Evolutionary conservation across 2,329 filamentous ascomycete species (phyloP).

Genomic region (Coniochaeta hoffmannii): DNA sequence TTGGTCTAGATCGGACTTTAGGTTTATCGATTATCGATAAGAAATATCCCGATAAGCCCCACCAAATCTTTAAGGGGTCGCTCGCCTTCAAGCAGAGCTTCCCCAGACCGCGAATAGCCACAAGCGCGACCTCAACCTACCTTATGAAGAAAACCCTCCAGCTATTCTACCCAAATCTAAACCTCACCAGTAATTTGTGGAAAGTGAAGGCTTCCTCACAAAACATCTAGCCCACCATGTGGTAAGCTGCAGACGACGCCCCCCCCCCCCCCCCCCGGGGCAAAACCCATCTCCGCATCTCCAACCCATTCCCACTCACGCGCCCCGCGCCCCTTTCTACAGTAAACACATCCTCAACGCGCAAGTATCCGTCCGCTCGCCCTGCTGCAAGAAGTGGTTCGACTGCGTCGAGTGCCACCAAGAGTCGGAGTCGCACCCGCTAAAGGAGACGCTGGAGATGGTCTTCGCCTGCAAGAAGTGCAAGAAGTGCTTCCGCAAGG

Average conservation of each 20-base stretch:
- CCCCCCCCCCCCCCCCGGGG: too few relatives aligned
- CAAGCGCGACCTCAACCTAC: neutral
- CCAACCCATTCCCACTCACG: neutral
- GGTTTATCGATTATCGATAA: neutral
- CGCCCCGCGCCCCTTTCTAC: neutral
- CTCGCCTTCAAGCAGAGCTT: neutral
- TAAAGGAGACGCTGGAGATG: slow-evolving; percentile 80
- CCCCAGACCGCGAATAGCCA: neutral
- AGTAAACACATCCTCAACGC: slow-evolving; percentile 99
- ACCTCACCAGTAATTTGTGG: too few relatives aligned
- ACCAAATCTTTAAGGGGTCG: neutral
- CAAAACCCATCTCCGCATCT: neutral
- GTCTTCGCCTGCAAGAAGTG: slow-evolving; percentile 97
- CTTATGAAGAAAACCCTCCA: too few relatives aligned
- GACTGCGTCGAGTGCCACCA: slow-evolving; percentile 93
- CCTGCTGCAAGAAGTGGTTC: slow-evolving; percentile 98
- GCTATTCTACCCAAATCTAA: neutral
- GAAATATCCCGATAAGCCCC: neutral
- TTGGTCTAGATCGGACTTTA: slow-evolving; percentile 28
- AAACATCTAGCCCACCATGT: slow-evolving; percentile 14
- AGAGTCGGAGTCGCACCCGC: slow-evolving; percentile 69
- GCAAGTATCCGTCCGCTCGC: slow-evolving; percentile 90
- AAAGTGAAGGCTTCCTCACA: neutral
- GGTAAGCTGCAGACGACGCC: slow-evolving; percentile 11
- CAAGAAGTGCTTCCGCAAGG: slow-evolving; percentile 95